Percentiles rank a stretch among this genome's conserved stretches.
These are phyloP conservation scores for Thielaviopsis cerberus DNA, from an alignment of 2,329 filamentous ascomycete genomes.

Conservation along the genomic window DNA sequence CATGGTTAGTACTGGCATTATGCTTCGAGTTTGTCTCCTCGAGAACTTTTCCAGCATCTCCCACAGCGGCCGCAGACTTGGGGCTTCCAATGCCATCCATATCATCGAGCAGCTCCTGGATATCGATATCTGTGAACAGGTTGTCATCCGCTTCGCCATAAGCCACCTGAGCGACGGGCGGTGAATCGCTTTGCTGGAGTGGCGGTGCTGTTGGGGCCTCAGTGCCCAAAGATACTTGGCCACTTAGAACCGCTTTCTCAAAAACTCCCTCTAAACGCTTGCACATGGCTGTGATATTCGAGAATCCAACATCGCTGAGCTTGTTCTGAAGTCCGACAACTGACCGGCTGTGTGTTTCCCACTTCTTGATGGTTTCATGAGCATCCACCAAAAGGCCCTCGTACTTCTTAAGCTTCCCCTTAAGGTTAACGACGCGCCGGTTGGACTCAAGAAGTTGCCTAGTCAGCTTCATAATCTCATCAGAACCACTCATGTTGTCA, in stretches of 20 bases:
- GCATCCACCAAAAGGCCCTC: slow-evolving; percentile 7
- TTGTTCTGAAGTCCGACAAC: slow-evolving; percentile 4
- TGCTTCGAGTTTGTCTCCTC: background rate
- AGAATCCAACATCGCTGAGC: slow-evolving; percentile 1
- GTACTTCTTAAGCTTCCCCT: slow-evolving; percentile 9
- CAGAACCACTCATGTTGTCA: background rate
- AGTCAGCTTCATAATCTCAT: background rate
- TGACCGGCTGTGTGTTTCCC: slow-evolving; percentile 6
- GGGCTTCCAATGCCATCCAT: slow-evolving; percentile 11
- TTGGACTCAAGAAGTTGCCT: slow-evolving; percentile 8
- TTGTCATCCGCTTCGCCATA: slow-evolving; percentile 1
- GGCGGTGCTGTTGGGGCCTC: background rate
- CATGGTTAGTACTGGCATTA: background rate
- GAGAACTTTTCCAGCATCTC: background rate
- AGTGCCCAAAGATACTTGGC: background rate
- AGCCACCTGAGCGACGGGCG: background rate
- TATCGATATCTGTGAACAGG: slow-evolving; percentile 8
- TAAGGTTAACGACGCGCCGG: slow-evolving; percentile 12
- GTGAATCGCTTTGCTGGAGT: background rate
- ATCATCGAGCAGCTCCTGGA: slow-evolving; percentile 7
- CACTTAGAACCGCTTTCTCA: background rate
- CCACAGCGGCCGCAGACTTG: background rate
- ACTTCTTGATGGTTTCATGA: slow-evolving; percentile 7
- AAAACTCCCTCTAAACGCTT: slow-evolving; percentile 4
- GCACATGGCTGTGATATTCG: slow-evolving; percentile 3